phyloP scores from a whole-genome alignment of 139 green algal genomes.

The Chlorella sp. region DNA sequence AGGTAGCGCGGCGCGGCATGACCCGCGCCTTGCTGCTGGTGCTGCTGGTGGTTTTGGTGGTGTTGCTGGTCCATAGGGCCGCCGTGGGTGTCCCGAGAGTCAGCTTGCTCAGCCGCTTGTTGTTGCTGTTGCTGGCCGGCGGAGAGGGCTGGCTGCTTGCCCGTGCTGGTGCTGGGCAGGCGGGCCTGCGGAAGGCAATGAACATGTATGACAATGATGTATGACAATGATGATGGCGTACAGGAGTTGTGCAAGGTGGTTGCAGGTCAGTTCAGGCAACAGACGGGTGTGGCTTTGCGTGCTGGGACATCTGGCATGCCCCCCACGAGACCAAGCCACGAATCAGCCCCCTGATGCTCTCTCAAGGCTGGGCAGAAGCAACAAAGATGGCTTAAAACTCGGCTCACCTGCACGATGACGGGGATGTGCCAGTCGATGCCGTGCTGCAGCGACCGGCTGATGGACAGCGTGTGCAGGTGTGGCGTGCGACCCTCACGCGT shows the following conservation, averaged over 20 bases:
- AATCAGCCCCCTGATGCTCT: background rate
- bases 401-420: slow-evolving; percentile 17
- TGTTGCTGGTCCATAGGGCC: no score
- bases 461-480: slow-evolving; percentile 24
- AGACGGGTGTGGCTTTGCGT: background rate
- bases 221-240: no score
- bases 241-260: no score
- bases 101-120: no score
- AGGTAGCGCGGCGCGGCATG: background rate
- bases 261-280: background rate
- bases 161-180: background rate
- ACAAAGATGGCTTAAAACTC: background rate
- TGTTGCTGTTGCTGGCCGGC: background rate
- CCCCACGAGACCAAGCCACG: background rate
- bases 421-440: slow-evolving; percentile 38
- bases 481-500: slow-evolving; percentile 5
- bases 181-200: no score
- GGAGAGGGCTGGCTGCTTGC: background rate
- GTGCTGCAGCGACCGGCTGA: slow-evolving; percentile 34
- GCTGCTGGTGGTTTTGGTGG: background rate
- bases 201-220: no score
- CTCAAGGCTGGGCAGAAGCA: background rate
- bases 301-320: background rate
- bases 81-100: no score
- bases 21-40: background rate